A percentile compares a stretch with the other conserved stretches of the same genome.
These are phyloP conservation scores for Stemphylium vesicarium DNA, from an alignment of 2,329 filamentous ascomycete genomes.

Conservation along the genomic window DNA sequence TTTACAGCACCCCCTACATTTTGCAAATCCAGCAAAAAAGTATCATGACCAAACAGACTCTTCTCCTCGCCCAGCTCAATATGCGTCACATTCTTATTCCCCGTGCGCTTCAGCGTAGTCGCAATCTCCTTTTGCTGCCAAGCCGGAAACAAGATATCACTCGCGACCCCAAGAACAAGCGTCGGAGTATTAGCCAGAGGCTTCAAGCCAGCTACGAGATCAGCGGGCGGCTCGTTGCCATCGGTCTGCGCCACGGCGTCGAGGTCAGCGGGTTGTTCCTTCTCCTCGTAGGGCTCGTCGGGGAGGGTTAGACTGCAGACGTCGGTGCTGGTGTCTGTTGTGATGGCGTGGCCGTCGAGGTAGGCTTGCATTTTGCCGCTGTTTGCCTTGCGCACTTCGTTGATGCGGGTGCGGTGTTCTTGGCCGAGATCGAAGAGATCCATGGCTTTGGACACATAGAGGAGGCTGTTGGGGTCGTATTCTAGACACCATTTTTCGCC, in stretches of 20 bases:
- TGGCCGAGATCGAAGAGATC: conserved; percentile 91
- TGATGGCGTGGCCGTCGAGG: conserved; percentile 37
- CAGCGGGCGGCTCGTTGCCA: conserved; percentile 68
- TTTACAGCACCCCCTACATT: conserved; percentile 86
- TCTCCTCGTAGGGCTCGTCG: conserved; percentile 83
- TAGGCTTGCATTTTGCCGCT: conserved; percentile 62
- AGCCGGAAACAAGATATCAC: conserved; percentile 94
- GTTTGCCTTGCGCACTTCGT: conserved; percentile 66
- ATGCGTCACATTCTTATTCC: conserved; percentile 83
- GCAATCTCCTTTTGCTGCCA: conserved; percentile 98
- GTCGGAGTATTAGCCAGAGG: conserved; percentile 77
- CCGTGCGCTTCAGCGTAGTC: conserved; percentile 75
- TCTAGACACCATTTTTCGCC: conserved; percentile 98
- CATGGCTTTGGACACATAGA: conserved; percentile 99
- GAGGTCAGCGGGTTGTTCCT: conserved; percentile 58
- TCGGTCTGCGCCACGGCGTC: conserved; percentile 38
- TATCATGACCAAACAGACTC: conserved; percentile 95
- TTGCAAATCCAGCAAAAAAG: conserved; percentile 89
- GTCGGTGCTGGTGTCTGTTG: conserved; percentile 43
- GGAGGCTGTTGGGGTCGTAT: conserved; percentile 92
- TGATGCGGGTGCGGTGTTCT: conserved; percentile 69
- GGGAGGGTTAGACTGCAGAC: conserved; percentile 84
- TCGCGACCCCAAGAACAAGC: conserved; percentile 90
- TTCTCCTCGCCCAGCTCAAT: conserved; percentile 92
- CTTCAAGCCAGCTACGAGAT: conserved; percentile 78